Conservation (phyloP, 2,329 filamentous ascomycete genomes). For the Colletotrichum gloeosporioides region DNA sequence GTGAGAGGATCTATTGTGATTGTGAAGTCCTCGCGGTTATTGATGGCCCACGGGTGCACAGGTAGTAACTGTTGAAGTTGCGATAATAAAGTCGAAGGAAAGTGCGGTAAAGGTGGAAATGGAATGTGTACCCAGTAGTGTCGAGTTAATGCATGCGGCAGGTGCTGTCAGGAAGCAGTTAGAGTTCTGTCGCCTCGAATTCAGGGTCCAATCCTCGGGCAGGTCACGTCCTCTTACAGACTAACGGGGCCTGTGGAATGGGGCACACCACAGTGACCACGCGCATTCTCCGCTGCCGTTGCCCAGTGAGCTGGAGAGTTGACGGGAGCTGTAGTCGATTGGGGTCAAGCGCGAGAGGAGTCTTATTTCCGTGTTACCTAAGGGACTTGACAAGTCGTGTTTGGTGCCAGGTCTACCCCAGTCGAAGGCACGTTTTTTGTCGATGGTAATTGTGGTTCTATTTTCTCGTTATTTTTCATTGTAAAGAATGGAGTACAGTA, state of each 20-base stretch:
- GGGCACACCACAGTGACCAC: background rate
- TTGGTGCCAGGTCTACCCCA: background rate
- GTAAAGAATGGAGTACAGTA: background rate
- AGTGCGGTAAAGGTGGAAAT: background rate
- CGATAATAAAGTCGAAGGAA: background rate
- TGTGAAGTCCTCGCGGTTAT: background rate
- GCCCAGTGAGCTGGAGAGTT: background rate
- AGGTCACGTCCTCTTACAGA: background rate
- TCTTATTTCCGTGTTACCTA: background rate
- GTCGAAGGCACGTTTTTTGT: background rate
- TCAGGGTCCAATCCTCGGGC: constrained; percentile 6
- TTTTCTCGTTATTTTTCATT: background rate
- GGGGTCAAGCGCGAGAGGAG: background rate
- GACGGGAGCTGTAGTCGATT: background rate
- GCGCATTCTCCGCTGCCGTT: background rate
- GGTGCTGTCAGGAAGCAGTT: background rate
- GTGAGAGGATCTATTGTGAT: background rate
- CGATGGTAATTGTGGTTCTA: background rate
- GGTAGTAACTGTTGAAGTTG: background rate
- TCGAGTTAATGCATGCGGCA: background rate
- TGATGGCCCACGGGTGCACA: background rate
- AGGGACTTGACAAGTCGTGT: background rate
- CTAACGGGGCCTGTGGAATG: background rate
- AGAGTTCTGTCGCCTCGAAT: background rate
- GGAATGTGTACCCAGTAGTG: background rate